Conservation (phyloP, 139 green algal genomes). For the Asterochloris erici region DNA sequence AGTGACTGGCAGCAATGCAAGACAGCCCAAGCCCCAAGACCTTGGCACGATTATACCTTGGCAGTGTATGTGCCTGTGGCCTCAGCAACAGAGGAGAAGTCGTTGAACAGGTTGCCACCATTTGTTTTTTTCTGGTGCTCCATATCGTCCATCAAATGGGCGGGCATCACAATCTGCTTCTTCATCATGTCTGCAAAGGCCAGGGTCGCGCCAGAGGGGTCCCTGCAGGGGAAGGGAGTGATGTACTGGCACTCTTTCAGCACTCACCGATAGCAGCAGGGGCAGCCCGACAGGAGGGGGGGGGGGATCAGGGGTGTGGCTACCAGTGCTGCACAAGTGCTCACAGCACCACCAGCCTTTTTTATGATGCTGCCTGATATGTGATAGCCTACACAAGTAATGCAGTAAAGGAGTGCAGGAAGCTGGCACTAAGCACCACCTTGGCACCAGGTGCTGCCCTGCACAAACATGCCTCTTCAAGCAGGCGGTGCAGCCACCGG, state of each 20-base stretch:
- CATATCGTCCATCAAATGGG: conserved; percentile 94
- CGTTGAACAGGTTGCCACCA: conserved; percentile 80
- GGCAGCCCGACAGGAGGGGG: background rate
- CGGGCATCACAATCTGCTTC: conserved; percentile 99
- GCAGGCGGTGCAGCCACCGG: background rate
- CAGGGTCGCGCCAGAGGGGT: conserved; percentile 86
- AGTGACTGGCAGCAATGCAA: background rate
- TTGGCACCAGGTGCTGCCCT: background rate
- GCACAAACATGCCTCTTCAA: background rate
- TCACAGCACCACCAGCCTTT: background rate
- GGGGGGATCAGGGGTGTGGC: background rate
- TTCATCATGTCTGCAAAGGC: conserved; percentile 98
- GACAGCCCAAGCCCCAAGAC: background rate
- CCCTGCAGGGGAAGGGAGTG: conserved; percentile 28
- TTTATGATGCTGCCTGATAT: background rate
- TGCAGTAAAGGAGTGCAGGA: too few species aligned
- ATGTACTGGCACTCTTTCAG: background rate
- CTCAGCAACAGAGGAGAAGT: conserved; percentile 96
- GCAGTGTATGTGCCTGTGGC: conserved; percentile 69
- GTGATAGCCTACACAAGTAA: background rate
- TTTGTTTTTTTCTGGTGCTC: conserved; percentile 61
- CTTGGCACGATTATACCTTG: conserved; percentile 1
- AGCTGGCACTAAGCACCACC: too few species aligned
- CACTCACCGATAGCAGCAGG: background rate
- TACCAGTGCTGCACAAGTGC: background rate